These are phyloP conservation scores for Suillus spraguei DNA, from an alignment of 768 basidiomycete genomes.

Conservation along the genomic window DNA sequence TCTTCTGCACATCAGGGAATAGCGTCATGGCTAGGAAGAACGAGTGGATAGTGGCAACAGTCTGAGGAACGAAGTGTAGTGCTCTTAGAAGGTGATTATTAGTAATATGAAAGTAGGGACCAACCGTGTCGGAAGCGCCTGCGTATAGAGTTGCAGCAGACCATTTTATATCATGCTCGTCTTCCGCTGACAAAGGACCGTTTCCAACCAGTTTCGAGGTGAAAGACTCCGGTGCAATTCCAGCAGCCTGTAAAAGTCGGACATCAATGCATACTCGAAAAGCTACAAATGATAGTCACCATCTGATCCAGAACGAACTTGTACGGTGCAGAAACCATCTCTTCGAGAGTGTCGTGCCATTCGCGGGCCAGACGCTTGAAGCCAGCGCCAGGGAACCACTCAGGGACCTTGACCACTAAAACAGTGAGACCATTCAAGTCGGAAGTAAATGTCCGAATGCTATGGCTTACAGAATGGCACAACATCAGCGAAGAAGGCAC, in stretches of 20 bases:
- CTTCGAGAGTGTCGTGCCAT: conserved; percentile 55
- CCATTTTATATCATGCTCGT: conserved; percentile 66
- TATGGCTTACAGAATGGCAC: conserved; percentile 42
- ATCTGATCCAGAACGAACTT: conserved; percentile 64
- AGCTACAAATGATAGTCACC: conserved; percentile 31
- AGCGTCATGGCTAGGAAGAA: conserved; percentile 7
- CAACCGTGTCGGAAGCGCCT: conserved; percentile 16
- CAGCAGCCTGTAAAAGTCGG: conserved; percentile 47
- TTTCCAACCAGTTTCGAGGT: conserved; percentile 58
- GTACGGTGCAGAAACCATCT: conserved; percentile 60
- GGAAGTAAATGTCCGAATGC: not conserved
- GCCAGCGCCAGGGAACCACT: conserved; percentile 57
- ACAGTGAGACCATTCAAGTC: conserved; percentile 1
- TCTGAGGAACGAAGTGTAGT: not conserved
- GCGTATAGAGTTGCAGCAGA: conserved; percentile 41
- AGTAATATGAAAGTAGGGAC: not conserved
- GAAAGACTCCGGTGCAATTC: conserved; percentile 50
- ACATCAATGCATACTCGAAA: not conserved
- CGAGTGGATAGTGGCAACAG: conserved; percentile 17
- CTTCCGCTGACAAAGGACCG: conserved; percentile 50
- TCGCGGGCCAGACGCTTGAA: conserved; percentile 55
- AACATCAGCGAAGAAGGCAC: conserved; percentile 53
- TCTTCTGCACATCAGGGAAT: conserved; percentile 50
- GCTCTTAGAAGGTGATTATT: not conserved
- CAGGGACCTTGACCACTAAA: conserved; percentile 49